Conservation (phyloP, 257 asterid genomes). For the Petrea volubilis region DNA sequence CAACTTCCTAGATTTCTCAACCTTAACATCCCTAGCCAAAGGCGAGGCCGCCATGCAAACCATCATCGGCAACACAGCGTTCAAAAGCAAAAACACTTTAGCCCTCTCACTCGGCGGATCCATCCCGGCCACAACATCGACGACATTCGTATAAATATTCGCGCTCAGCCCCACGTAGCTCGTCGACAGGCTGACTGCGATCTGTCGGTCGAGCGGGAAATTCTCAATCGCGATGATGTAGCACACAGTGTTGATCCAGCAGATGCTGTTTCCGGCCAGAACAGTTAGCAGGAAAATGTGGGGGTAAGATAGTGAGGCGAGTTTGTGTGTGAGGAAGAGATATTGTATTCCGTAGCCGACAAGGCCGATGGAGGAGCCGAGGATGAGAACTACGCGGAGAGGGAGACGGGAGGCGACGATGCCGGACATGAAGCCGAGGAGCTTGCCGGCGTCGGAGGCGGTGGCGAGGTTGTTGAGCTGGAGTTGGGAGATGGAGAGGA, state of each 20-base stretch:
- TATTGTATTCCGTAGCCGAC: constrained; percentile 79
- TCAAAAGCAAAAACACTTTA: constrained; percentile 46
- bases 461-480: constrained; percentile 78
- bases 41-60: constrained; percentile 43
- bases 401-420: constrained; percentile 62
- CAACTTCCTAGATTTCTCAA: constrained; percentile 45
- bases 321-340: constrained; percentile 44
- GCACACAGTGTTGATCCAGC: constrained; percentile 87
- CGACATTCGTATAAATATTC: constrained; percentile 57
- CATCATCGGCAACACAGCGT: constrained; percentile 49
- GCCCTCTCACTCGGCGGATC: constrained; percentile 38
- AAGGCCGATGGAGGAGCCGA: constrained; percentile 66
- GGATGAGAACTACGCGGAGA: constrained; percentile 66
- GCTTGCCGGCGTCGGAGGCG: constrained; percentile 86
- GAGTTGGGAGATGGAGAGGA: constrained; percentile 60
- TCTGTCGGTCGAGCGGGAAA: constrained; percentile 75
- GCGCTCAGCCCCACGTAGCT: constrained; percentile 86
- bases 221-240: constrained; percentile 51
- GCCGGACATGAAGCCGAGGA: constrained; percentile 80
- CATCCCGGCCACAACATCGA: constrained; percentile 32
- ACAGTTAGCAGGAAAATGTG: constrained; percentile 60
- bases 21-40: constrained; percentile 30
- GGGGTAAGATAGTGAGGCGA: constrained; percentile 42
- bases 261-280: constrained; percentile 71
- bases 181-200: constrained; percentile 74